Conservation (phyloP, 805 yeast genomes). For the Ogataea neopini region DNA sequence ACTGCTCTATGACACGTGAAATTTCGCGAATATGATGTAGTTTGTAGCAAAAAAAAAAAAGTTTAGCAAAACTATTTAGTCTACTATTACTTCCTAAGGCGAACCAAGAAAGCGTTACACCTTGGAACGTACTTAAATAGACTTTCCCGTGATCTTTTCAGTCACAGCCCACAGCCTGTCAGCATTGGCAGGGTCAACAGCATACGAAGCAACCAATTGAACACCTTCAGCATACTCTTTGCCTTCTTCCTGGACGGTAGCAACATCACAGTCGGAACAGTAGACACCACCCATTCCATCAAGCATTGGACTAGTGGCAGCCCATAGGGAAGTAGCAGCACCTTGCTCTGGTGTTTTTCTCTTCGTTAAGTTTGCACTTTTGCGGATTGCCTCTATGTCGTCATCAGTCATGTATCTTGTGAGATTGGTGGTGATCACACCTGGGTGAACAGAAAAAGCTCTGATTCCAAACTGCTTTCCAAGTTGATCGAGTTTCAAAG, state of each 20-base stretch:
- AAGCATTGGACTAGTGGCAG: constrained; percentile 6
- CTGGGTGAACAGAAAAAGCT: constrained; percentile 9
- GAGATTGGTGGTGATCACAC: constrained; percentile 8
- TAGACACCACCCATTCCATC: constrained; percentile 8
- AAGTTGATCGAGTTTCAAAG: constrained; percentile 5
- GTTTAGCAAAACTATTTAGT: too few relatives aligned
- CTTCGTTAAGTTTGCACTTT: not conserved
- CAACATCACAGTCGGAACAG: constrained; percentile 2
- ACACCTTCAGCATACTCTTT: not conserved
- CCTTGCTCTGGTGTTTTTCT: constrained; percentile 6
- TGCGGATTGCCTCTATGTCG: not conserved
- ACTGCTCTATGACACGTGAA: not conserved
- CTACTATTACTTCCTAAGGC: too few relatives aligned
- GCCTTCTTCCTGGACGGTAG: not conserved
- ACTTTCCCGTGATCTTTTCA: constrained; percentile 4
- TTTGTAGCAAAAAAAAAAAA: too few relatives aligned
- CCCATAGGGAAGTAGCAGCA: constrained; percentile 8
- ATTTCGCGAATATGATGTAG: not conserved
- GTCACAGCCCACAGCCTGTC: constrained; percentile 8
- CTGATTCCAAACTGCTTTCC: constrained; percentile 8
- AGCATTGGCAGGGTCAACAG: constrained; percentile 7
- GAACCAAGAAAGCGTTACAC: not conserved
- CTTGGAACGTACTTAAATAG: not conserved
- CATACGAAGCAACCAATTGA: not conserved
- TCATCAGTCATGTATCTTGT: constrained; percentile 2